A percentile compares a stretch with the other conserved stretches of the same genome.
Evolutionary conservation across 371 early-diverging fungal genomes (phyloP).

Genomic region (Lichtheimia corymbifera): DNA sequence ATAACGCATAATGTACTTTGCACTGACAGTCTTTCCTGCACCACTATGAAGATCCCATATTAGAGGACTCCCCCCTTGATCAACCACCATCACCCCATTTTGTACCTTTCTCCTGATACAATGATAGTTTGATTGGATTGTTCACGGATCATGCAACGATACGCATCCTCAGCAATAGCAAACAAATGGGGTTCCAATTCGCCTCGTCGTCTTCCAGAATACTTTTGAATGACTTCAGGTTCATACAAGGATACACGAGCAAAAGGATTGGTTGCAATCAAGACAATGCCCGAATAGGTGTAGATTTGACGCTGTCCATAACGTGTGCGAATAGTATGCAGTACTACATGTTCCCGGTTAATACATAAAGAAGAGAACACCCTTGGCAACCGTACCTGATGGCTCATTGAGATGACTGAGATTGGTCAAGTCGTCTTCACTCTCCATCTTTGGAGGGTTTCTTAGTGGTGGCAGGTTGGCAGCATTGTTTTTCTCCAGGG

Average conservation of each 20-base stretch:
- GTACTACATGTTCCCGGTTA: conserved; percentile 47
- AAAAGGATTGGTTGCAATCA: conserved; percentile 99
- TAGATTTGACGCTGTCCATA: conserved; percentile 93
- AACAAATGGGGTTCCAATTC: conserved; percentile 98
- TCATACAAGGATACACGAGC: conserved; percentile 85
- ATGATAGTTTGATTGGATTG: conserved; percentile 96
- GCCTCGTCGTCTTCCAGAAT: conserved; percentile 90
- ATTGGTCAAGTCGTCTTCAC: conserved; percentile 89
- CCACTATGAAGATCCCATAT: conserved; percentile 49
- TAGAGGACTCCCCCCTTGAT: not conserved
- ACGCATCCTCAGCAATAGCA: conserved; percentile 98
- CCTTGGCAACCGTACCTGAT: conserved; percentile 75
- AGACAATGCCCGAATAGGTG: conserved; percentile 98
- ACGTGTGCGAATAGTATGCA: conserved; percentile 86
- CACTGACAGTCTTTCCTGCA: conserved; percentile 96
- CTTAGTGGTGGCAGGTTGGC: conserved; percentile 82
- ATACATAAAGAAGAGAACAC: not conserved
- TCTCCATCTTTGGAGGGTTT: conserved; percentile 88
- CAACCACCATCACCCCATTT: not conserved
- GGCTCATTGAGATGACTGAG: conserved; percentile 93
- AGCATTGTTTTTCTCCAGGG: conserved; percentile 66
- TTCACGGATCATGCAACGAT: conserved; percentile 91
- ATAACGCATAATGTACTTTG: conserved; percentile 98
- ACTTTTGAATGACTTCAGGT: conserved; percentile 86
- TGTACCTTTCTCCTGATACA: conserved; percentile 95